Conservation (phyloP, 164 flowering plant genomes). For the Stephania yunnanensis region DNA sequence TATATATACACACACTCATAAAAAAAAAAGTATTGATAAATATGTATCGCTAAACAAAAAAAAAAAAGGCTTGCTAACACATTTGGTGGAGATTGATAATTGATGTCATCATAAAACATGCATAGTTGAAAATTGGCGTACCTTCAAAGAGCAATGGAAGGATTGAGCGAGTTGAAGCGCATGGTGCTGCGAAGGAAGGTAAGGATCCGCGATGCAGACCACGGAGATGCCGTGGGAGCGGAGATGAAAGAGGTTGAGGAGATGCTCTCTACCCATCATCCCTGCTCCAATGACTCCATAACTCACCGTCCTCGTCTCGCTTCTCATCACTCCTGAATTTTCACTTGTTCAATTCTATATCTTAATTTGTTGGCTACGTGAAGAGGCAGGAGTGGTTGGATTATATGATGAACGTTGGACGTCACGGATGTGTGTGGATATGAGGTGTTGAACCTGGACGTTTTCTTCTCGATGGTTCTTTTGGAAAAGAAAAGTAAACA, state of each 20-base stretch:
- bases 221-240: conserved; percentile 54
- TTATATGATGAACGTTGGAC: no score
- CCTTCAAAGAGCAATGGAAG: conserved; percentile 60
- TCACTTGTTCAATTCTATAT: background rate
- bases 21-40: no score
- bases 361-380: background rate
- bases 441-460: background rate
- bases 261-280: conserved; percentile 98
- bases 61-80: no score
- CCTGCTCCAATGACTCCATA: conserved; percentile 94
- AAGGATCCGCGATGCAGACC: conserved; percentile 78
- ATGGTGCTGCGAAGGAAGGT: conserved; percentile 64
- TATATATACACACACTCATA: no score
- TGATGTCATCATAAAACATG: no score
- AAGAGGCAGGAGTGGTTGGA: no score
- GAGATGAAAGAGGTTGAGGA: conserved; percentile 71
- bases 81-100: no score
- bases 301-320: conserved; percentile 28
- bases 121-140: conserved; percentile 12
- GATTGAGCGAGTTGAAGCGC: conserved; percentile 57
- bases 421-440: background rate
- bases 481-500: background rate
- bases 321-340: background rate
- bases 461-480: background rate
- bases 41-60: no score